Conservation (phyloP, 805 yeast species). For the Kodamaea lidongshanica region DNA sequence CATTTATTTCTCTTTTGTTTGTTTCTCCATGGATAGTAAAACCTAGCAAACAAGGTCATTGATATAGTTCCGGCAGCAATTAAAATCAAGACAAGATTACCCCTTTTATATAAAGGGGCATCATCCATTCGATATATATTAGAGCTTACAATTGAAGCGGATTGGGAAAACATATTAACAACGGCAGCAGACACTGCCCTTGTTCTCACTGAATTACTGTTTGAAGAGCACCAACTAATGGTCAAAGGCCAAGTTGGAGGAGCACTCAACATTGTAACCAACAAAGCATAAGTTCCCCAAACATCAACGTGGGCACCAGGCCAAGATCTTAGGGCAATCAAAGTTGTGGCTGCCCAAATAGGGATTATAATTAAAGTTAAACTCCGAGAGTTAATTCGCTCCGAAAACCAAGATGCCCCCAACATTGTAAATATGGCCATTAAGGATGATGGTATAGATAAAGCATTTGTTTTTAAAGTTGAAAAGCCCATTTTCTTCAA, state of each 20-base stretch:
- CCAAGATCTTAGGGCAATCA: conserved; percentile 34
- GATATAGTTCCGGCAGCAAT: conserved; percentile 30
- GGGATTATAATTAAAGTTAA: conserved; percentile 10
- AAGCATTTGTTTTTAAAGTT: conserved; percentile 46
- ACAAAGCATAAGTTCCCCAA: conserved; percentile 41
- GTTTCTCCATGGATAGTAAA: conserved; percentile 41
- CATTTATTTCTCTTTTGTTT: conserved; percentile 42
- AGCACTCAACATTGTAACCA: conserved; percentile 34
- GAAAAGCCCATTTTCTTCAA: conserved; percentile 40
- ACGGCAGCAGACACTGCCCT: conserved; percentile 63
- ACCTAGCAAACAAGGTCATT: conserved; percentile 25
- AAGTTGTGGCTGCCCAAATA: conserved; percentile 15
- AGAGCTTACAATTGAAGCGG: conserved; percentile 47
- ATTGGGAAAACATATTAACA: conserved; percentile 60
- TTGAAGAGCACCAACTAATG: conserved; percentile 57
- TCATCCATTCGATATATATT: conserved; percentile 55
- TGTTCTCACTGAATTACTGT: conserved; percentile 54
- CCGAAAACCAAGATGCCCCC: conserved; percentile 18
- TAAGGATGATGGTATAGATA: conserved; percentile 46
- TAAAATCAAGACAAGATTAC: conserved; percentile 42
- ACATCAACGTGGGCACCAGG: conserved; percentile 31
- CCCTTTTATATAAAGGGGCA: conserved; percentile 53
- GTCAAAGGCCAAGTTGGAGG: conserved; percentile 50
- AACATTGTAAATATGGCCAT: conserved; percentile 17
- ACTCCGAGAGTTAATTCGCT: conserved; percentile 17